Conservation (phyloP, 805 yeast genomes). For the Metschnikowia chrysomelidarum region DNA sequence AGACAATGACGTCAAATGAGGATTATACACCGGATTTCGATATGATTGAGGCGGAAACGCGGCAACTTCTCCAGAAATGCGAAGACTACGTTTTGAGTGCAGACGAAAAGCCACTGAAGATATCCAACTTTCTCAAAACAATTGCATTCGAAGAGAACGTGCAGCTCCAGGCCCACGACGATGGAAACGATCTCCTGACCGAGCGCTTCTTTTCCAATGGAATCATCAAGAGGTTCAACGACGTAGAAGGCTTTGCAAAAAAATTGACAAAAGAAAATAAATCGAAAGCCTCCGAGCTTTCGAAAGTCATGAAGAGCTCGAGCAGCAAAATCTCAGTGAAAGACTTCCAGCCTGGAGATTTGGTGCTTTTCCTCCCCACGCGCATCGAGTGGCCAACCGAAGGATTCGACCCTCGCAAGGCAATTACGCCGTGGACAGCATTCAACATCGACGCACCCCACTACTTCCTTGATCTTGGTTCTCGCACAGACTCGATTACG, state of each 20-base stretch:
- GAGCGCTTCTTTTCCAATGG: slow-evolving; percentile 38
- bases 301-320: slow-evolving; percentile 23
- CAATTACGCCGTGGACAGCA: slow-evolving; percentile 81
- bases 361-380: slow-evolving; percentile 84
- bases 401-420: neutral
- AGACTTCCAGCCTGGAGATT: slow-evolving; percentile 68
- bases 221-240: slow-evolving; percentile 73
- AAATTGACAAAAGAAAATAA: slow-evolving; percentile 74
- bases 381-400: slow-evolving; percentile 39
- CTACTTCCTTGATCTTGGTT: slow-evolving; percentile 59
- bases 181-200: slow-evolving; percentile 4
- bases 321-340: slow-evolving; percentile 58
- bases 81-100: slow-evolving; percentile 4
- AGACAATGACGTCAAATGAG: slow-evolving; percentile 1
- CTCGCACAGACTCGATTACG: slow-evolving; percentile 17
- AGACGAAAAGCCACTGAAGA: slow-evolving; percentile 3
- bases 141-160: slow-evolving; percentile 30
- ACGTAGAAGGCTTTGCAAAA: slow-evolving; percentile 87
- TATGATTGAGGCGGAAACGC: slow-evolving; percentile 6
- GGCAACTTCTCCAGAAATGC: slow-evolving; percentile 3
- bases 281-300: slow-evolving; percentile 46
- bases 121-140: slow-evolving; percentile 21
- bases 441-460: slow-evolving; percentile 88
- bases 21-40: slow-evolving; percentile 9
- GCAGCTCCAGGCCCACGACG: slow-evolving; percentile 19